phyloP scores from a whole-genome alignment of 179 eudicot genomes.

The Silene coronaria region DNA sequence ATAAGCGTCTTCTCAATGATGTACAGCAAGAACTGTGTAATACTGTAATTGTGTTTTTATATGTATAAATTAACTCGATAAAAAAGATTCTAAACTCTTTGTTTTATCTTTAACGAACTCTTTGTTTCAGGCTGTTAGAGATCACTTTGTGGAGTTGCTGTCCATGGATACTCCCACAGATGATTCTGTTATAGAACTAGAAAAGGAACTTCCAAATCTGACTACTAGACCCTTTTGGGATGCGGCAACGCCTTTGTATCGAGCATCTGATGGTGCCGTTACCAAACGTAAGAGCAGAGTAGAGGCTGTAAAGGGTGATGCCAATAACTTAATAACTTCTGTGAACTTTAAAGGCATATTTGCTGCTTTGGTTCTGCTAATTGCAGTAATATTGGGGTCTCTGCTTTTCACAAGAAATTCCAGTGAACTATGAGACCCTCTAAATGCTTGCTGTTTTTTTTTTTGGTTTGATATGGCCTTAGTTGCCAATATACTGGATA shows the following conservation, averaged over 20 bases:
- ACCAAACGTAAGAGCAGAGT: conserved; percentile 18
- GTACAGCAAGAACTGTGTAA: background rate
- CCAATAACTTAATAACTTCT: conserved; percentile 17
- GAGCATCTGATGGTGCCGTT: conserved; percentile 20
- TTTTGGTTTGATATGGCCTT: background rate
- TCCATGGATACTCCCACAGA: conserved; percentile 60
- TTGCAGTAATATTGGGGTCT: conserved; percentile 46
- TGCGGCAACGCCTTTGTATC: conserved; percentile 31
- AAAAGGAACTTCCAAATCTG: conserved; percentile 39
- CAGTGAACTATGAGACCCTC: background rate
- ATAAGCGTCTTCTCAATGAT: background rate
- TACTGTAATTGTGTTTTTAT: background rate
- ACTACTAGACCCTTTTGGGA: conserved; percentile 54
- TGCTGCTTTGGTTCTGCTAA: conserved; percentile 44
- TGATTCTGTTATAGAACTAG: conserved; percentile 53
- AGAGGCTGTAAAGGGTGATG: conserved; percentile 11
- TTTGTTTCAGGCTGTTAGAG: conserved; percentile 47
- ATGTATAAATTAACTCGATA: background rate
- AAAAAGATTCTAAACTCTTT: background rate
- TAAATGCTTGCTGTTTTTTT: background rate
- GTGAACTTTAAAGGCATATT: conserved; percentile 24
- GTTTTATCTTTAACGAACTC: background rate
- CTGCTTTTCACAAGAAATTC: conserved; percentile 34
- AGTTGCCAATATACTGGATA: no score
- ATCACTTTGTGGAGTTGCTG: conserved; percentile 69